Conservation (phyloP, 2,329 filamentous ascomycete genomes). For the Elsinoe fawcettii region DNA sequence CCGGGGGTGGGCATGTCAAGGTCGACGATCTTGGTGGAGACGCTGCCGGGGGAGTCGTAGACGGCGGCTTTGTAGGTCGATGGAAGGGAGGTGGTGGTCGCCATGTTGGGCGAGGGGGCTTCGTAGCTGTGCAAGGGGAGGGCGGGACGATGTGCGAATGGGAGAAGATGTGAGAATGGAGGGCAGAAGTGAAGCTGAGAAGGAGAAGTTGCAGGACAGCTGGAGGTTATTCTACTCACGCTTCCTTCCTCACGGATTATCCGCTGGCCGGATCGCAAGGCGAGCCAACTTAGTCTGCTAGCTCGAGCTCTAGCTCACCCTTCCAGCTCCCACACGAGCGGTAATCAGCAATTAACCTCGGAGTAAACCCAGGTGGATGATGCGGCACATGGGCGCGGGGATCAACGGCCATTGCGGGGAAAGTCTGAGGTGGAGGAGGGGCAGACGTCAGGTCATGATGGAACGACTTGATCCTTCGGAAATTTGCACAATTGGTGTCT, state of each 20-base stretch:
- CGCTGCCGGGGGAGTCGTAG: slow-evolving; percentile 57
- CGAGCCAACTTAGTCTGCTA: background rate
- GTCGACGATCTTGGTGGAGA: slow-evolving; percentile 57
- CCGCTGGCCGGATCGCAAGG: background rate
- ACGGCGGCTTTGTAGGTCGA: slow-evolving; percentile 56
- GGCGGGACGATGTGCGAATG: background rate
- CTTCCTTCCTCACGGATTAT: too few species aligned
- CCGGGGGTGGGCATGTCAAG: slow-evolving; percentile 59
- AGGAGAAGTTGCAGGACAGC: background rate
- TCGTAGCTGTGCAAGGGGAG: background rate
- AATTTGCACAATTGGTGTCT: background rate
- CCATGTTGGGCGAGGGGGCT: slow-evolving; percentile 18
- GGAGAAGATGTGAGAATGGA: background rate
- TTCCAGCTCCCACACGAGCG: background rate
- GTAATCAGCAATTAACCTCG: background rate
- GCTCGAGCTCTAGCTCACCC: background rate
- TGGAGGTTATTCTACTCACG: too few species aligned
- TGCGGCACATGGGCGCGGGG: background rate
- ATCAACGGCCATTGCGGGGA: background rate
- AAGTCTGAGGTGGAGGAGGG: background rate
- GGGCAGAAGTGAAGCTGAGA: background rate
- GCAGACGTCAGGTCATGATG: background rate
- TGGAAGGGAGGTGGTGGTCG: slow-evolving; percentile 31
- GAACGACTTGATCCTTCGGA: background rate
- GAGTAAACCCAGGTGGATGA: background rate